Conservation (phyloP, 768 basidiomycete genomes). For the Podaxis sp. region DNA sequence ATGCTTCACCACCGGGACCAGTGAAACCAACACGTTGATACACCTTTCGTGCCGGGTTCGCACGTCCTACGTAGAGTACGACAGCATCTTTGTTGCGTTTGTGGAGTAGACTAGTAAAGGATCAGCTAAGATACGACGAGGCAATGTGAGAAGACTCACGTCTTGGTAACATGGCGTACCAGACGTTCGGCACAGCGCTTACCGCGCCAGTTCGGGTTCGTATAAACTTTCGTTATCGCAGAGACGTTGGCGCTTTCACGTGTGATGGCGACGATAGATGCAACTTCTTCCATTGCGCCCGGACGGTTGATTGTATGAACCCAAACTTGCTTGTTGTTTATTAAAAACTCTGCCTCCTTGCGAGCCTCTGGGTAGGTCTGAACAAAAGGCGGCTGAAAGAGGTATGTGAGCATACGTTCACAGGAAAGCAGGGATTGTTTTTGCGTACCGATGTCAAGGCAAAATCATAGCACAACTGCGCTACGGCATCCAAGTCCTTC, state of each 20-base stretch:
- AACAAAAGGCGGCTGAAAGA: slow-evolving; percentile 52
- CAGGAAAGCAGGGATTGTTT: not conserved
- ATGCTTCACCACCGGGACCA: slow-evolving; percentile 41
- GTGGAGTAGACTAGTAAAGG: slow-evolving; percentile 27
- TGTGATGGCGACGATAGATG: slow-evolving; percentile 71
- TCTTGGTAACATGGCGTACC: slow-evolving; percentile 55
- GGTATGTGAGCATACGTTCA: slow-evolving; percentile 8
- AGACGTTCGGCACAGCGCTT: slow-evolving; percentile 62
- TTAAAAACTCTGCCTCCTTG: slow-evolving; percentile 50
- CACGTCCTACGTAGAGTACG: slow-evolving; percentile 66
- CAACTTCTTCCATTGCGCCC: slow-evolving; percentile 36
- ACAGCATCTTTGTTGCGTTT: slow-evolving; percentile 41
- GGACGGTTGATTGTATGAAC: slow-evolving; percentile 47
- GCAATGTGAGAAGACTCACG: slow-evolving; percentile 36
- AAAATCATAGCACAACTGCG: slow-evolving; percentile 54
- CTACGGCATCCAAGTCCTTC: slow-evolving; percentile 39
- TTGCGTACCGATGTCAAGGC: slow-evolving; percentile 56
- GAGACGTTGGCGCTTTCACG: slow-evolving; percentile 57
- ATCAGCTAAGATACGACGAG: not conserved
- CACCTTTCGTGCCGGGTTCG: slow-evolving; percentile 46
- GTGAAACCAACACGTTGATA: slow-evolving; percentile 71
- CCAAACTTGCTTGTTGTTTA: slow-evolving; percentile 54
- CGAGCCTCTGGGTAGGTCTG: slow-evolving; percentile 41
- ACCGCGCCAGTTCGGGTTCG: slow-evolving; percentile 50
- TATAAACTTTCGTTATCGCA: slow-evolving; percentile 74